These are phyloP conservation scores for Dalbergia cultrata DNA, from an alignment of 306 rosid species.

Conservation along the genomic window DNA sequence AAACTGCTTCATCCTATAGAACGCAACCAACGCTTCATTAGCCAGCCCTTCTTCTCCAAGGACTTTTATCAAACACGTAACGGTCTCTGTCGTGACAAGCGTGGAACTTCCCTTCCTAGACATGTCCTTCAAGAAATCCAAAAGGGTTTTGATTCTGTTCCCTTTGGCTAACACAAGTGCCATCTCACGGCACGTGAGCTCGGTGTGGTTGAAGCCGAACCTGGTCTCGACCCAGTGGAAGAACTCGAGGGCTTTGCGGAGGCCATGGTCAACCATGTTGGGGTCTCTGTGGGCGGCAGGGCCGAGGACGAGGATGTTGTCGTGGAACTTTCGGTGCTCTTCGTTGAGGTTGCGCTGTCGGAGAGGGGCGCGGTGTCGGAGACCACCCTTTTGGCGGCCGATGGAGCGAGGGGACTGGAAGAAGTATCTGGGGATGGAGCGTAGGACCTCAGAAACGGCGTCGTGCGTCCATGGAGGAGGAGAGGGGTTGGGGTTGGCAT, in stretches of 20 bases:
- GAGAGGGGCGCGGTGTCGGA: slow-evolving; percentile 80
- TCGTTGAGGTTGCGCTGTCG: slow-evolving; percentile 68
- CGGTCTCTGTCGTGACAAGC: slow-evolving; percentile 65
- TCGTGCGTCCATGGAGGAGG: slow-evolving; percentile 57
- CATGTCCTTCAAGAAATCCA: slow-evolving; percentile 75
- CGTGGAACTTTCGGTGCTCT: slow-evolving; percentile 51
- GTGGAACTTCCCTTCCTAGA: slow-evolving; percentile 41
- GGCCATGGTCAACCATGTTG: slow-evolving; percentile 56
- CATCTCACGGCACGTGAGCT: slow-evolving; percentile 79
- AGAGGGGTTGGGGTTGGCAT: slow-evolving; percentile 37
- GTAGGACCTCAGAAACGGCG: slow-evolving; percentile 63
- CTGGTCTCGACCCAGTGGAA: slow-evolving; percentile 73
- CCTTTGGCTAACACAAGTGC: slow-evolving; percentile 74
- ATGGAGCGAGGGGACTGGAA: slow-evolving; percentile 81
- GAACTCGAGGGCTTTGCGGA: slow-evolving; percentile 75
- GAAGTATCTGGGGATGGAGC: slow-evolving; percentile 69
- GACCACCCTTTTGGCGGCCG: slow-evolving; percentile 61
- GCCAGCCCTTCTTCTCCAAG: slow-evolving; percentile 85
- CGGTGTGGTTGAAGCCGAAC: slow-evolving; percentile 65
- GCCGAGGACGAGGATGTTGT: slow-evolving; percentile 69
- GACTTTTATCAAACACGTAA: slow-evolving; percentile 89
- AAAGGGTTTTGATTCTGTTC: slow-evolving; percentile 56
- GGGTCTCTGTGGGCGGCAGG: slow-evolving; percentile 77
- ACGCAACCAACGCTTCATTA: slow-evolving; percentile 67
- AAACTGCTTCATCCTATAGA: slow-evolving; percentile 80